These are phyloP conservation scores for Babesia ovis DNA, from an alignment of 169 alveolate species.

Conservation along the genomic window DNA sequence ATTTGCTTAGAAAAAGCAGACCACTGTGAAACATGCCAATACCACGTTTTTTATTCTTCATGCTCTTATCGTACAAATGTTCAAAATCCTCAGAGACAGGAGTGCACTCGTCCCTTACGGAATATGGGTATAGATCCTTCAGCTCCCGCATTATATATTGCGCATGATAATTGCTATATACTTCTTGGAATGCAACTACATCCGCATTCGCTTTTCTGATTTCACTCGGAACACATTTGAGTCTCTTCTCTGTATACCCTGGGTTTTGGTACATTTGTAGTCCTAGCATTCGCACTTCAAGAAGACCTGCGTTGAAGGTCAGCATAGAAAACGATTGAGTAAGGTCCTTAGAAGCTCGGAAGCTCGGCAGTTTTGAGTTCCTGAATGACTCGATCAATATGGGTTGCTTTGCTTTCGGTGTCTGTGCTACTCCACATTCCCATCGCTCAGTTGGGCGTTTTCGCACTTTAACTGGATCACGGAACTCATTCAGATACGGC, in stretches of 20 bases:
- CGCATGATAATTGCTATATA: constrained; percentile 82
- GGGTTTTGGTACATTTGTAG: constrained; percentile 86
- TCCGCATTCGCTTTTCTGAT: constrained; percentile 83
- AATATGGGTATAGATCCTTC: constrained; percentile 78
- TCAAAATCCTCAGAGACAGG: constrained; percentile 32
- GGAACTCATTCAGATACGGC: constrained; percentile 4
- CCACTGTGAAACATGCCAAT: constrained; percentile 84
- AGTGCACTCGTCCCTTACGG: constrained; percentile 30
- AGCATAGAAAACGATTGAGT: constrained; percentile 71
- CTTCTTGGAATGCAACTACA: constrained; percentile 88
- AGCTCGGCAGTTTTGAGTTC: constrained; percentile 20
- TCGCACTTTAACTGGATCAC: neutral
- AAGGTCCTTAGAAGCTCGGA: constrained; percentile 4
- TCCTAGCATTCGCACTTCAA: constrained; percentile 86
- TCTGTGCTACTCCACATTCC: neutral
- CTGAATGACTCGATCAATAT: constrained; percentile 38
- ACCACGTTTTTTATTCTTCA: constrained; percentile 27
- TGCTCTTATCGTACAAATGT: constrained; percentile 35
- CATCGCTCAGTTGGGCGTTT: neutral
- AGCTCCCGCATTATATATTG: constrained; percentile 77
- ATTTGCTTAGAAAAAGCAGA: constrained; percentile 84
- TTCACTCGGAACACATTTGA: constrained; percentile 84
- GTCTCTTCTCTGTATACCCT: constrained; percentile 83
- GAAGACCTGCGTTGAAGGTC: constrained; percentile 86
- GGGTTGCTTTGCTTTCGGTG: neutral